Percentiles rank a stretch among this genome's conserved stretches.
These are phyloP conservation scores for Xylaria digitata DNA, from an alignment of 2,329 filamentous ascomycete genomes.

Conservation along the genomic window DNA sequence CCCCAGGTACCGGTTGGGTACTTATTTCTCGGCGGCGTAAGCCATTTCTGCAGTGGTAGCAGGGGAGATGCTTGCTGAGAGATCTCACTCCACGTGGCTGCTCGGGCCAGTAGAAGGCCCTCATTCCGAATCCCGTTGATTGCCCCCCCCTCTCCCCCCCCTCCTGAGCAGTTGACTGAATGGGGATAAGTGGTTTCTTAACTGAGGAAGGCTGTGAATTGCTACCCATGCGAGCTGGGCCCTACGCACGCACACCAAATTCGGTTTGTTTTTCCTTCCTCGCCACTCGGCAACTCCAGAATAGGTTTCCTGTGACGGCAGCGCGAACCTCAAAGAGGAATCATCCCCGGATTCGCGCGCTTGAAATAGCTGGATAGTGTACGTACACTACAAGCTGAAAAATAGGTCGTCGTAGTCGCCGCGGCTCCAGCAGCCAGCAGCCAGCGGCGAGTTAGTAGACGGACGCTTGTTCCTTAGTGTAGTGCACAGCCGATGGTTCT, in stretches of 20 bases:
- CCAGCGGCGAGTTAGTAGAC: not conserved
- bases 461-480: conserved; percentile 7
- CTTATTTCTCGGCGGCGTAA: conserved; percentile 37
- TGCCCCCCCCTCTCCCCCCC: conserved; percentile 39
- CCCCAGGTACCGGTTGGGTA: conserved; percentile 34
- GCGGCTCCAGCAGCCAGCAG: conserved; percentile 23
- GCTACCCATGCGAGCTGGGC: conserved; percentile 19
- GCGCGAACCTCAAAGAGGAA: conserved; percentile 32
- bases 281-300: conserved; percentile 35
- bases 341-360: conserved; percentile 27
- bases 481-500: not conserved
- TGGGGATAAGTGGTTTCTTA: conserved; percentile 24
- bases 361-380: conserved; percentile 30
- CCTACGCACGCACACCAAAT: conserved; percentile 7
- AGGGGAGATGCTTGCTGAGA: conserved; percentile 47
- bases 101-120: conserved; percentile 45
- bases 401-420: conserved; percentile 3
- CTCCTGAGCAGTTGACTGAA: conserved; percentile 34
- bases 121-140: conserved; percentile 32
- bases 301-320: conserved; percentile 19
- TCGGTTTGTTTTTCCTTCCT: not conserved
- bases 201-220: conserved; percentile 22
- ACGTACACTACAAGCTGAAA: conserved; percentile 23
- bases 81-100: conserved; percentile 49
- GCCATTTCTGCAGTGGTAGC: conserved; percentile 44